Evolutionary conservation across 352 stramenopile genomes (phyloP), one percentile per base, ranked within the genome.

Genomic region (Phytophthora cactorum): DNA sequence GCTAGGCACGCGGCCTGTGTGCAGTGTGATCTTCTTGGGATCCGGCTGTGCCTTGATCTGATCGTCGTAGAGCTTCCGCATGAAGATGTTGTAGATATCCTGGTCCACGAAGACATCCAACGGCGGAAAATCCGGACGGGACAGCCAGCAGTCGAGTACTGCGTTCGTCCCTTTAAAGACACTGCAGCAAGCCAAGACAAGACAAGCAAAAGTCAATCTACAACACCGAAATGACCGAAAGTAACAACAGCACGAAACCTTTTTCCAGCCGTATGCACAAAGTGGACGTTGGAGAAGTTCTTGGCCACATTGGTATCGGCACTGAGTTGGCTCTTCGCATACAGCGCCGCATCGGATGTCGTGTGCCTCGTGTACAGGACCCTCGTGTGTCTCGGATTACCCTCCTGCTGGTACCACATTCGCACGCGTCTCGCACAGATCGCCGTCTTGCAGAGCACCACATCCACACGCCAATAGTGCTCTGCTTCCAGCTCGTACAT

Each of bases 391-490:
- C 75, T 72, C 17, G 77, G 80, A 47, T 88, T 88, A 29, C 77
- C 77, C 29, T 86, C 68, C 52, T 89, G 78, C 53, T 69, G 49
- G 57, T 77, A 87, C 78, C 81, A 89, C 60, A 78, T 72, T 31
- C 59, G 43, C 29, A 83, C 61, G 17, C 77, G 72, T 34, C 65
- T 64, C 34, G 70, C 74, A 27, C 78, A 89, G 45, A 88, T 74
- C 8, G 63, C 66, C 6, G 79, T 94, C 57, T 84, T 87, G 56
- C 78, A 86, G 22, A 90, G 54, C 47, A 90, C 75, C 8, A 84
- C 65, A 43, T 90, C 79, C 3, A 66, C 76, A 7, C 54, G 39
- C 68, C 68, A 80, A 52, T 79, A 86, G 41, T 90, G 77, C 9
- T 66, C 49, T 2, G 73, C 70, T 10, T 68, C 32, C 1, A 88